Percentiles rank a stretch among this genome's conserved stretches.
These are phyloP conservation scores for Calonectria crousiana DNA, from an alignment of 2,329 filamentous ascomycete species.

Conservation along the genomic window DNA sequence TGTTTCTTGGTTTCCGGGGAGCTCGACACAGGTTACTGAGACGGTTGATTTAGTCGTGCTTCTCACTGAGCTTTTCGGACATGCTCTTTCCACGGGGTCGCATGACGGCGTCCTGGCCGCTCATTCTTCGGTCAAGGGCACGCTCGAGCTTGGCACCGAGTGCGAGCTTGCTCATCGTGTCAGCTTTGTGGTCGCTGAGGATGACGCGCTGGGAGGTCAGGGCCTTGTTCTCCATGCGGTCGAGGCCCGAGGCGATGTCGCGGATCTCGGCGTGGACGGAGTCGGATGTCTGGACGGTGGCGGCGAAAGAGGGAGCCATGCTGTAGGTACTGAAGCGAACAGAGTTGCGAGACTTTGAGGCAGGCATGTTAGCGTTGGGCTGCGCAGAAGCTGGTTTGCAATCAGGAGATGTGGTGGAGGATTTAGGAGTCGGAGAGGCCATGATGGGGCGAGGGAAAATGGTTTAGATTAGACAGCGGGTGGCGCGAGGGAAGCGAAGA, in stretches of 20 bases:
- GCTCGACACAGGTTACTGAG: background rate
- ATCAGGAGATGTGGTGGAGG: slow-evolving; percentile 14
- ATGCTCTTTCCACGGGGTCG: slow-evolving; percentile 62
- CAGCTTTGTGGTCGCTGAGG: slow-evolving; percentile 82
- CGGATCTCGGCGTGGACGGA: slow-evolving; percentile 69
- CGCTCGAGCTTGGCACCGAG: slow-evolving; percentile 92
- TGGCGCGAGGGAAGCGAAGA: slow-evolving; percentile 12
- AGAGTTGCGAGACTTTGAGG: slow-evolving; percentile 63
- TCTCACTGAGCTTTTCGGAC: slow-evolving; percentile 52
- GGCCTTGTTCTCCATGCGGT: slow-evolving; percentile 91
- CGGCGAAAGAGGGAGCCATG: slow-evolving; percentile 71
- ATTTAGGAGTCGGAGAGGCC: slow-evolving; percentile 30
- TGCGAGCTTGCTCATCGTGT: slow-evolving; percentile 86
- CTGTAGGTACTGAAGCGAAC: slow-evolving; percentile 72
- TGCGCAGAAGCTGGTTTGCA: slow-evolving; percentile 28
- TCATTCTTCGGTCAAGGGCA: slow-evolving; percentile 88
- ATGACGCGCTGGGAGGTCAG: slow-evolving; percentile 80
- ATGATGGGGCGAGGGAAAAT: slow-evolving; percentile 14
- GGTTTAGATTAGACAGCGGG: slow-evolving; percentile 30
- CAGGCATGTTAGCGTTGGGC: slow-evolving; percentile 36
- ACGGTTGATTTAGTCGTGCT: slow-evolving; percentile 43
- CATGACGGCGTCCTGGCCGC: slow-evolving; percentile 89
- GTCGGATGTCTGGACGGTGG: slow-evolving; percentile 65
- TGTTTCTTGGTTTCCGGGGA: background rate
- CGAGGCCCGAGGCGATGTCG: slow-evolving; percentile 83